Evolutionary conservation across 345 rosid genomes (phyloP), one percentile per base, ranked within the genome.

Genomic region (Mallotus nudiflorus): DNA sequence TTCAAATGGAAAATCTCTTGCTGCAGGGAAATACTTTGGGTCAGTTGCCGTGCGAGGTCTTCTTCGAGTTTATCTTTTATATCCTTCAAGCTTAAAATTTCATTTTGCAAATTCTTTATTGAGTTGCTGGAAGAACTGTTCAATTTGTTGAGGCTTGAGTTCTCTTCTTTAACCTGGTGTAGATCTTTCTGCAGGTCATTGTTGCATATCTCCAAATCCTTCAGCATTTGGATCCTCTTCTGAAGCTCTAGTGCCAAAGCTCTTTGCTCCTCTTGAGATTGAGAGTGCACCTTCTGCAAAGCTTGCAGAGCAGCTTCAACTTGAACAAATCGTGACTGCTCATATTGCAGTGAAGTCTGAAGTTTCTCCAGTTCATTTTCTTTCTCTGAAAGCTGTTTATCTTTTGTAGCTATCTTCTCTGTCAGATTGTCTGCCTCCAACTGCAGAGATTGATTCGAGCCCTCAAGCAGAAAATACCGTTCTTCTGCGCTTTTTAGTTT

Each of bases 361-460:
- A 72, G 73, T 56, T 48, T 72, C 70, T 63, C 73, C 77, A 77
- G 63, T 45, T 77, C 66, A 35, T 48, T 15, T 42, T 68, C 92
- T 82, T 92, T 90, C 77, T 77, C 80, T n/a, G 67, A 74, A 66
- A 94, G 91, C 71, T 91, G 85, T 71, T 79, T 78, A 78, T 94
- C 96, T 79, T 91, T 91, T 42, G 61, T 45, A 68, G 73, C 77
- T 72, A 77, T 77, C 60, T 57, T 68, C 48, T 63, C 66, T 7
- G 25, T 57, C 66, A 77, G 62, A 77, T 54, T 42, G 18, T 72
- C 77, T 19, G 81, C 77, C 60, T 72, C 81, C 61, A 65, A 62
- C 56, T 54, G 73, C 16, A 77, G 73, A 20, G 70, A 77, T 58
- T 81, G 85, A 79, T 91, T 91, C 39, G 90, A 85, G 61, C 61